These are phyloP conservation scores for Apophysomyces ossiformis DNA, from an alignment of 371 early-diverging fungal genomes.

Conservation along the genomic window DNA sequence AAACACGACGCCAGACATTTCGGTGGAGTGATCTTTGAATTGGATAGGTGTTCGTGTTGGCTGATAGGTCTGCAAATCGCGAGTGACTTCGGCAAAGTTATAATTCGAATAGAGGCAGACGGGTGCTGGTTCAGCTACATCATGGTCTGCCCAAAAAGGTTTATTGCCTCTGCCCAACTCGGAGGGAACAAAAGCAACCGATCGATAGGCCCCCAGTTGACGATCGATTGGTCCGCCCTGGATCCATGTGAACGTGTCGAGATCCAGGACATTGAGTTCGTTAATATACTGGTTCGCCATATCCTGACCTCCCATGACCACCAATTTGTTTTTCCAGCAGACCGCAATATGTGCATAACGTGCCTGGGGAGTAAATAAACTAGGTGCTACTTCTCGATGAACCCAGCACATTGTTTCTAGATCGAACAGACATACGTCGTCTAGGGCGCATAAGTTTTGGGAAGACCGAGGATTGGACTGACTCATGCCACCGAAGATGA, in stretches of 20 bases:
- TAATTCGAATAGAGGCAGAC: conserved; percentile 80
- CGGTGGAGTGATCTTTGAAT: conserved; percentile 63
- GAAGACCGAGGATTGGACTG: conserved; percentile 23
- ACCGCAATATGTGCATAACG: conserved; percentile 76
- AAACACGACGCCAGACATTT: conserved; percentile 61
- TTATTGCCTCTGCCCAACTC: conserved; percentile 6
- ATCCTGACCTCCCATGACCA: conserved; percentile 79
- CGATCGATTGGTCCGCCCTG: conserved; percentile 60
- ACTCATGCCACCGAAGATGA: conserved; percentile 75
- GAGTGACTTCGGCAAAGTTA: conserved; percentile 76
- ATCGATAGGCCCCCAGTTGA: conserved; percentile 79
- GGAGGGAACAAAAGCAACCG: conserved; percentile 59
- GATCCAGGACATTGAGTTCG: conserved; percentile 72
- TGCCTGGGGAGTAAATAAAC: conserved; percentile 58
- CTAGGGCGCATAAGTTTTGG: conserved; percentile 55
- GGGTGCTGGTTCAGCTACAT: conserved; percentile 21
- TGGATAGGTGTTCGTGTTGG: conserved; percentile 32
- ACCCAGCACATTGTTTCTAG: conserved; percentile 60
- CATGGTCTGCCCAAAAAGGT: conserved; percentile 28
- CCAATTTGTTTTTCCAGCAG: conserved; percentile 55
- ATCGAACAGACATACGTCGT: conserved; percentile 71
- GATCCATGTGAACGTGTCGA: conserved; percentile 65
- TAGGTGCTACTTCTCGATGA: conserved; percentile 46
- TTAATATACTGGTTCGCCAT: conserved; percentile 71
- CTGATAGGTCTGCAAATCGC: conserved; percentile 68